Evolutionary conservation across 352 stramenopile genomes (phyloP).

Genomic region (Blastocystis sp.): DNA sequence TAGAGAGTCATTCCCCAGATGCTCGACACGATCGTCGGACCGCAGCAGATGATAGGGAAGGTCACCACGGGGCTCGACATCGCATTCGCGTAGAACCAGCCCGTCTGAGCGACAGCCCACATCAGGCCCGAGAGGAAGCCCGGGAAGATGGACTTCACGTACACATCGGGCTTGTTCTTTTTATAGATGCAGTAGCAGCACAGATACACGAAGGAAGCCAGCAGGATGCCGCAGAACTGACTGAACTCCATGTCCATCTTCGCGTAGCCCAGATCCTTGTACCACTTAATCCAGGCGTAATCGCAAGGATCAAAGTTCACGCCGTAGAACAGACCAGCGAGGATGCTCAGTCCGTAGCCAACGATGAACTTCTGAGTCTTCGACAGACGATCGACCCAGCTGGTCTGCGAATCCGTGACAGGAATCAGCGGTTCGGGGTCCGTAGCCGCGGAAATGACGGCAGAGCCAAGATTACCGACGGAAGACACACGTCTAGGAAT

Average conservation of each 20-base stretch:
- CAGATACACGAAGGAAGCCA: slow-evolving; percentile 76
- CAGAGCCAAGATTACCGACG: slow-evolving; percentile 72
- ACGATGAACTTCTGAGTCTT: slow-evolving; percentile 69
- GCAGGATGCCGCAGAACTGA: slow-evolving; percentile 76
- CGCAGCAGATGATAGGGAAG: slow-evolving; percentile 76
- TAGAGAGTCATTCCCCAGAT: slow-evolving; percentile 75
- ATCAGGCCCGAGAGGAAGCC: slow-evolving; percentile 75
- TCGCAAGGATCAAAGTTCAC: slow-evolving; percentile 74
- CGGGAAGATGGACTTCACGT: slow-evolving; percentile 75
- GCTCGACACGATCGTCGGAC: slow-evolving; percentile 74
- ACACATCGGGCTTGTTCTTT: slow-evolving; percentile 75
- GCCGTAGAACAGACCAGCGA: slow-evolving; percentile 75
- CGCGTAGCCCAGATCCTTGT: slow-evolving; percentile 52
- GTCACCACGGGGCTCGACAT: slow-evolving; percentile 58
- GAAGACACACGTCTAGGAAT: slow-evolving; percentile 67
- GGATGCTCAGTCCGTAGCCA: slow-evolving; percentile 62
- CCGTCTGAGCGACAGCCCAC: slow-evolving; percentile 75
- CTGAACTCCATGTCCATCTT: slow-evolving; percentile 76
- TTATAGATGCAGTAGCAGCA: slow-evolving; percentile 75
- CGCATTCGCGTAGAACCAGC: slow-evolving; percentile 75
- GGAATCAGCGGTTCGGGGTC: slow-evolving; percentile 63
- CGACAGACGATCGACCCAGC: slow-evolving; percentile 73
- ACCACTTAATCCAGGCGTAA: slow-evolving; percentile 70
- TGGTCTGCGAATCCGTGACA: slow-evolving; percentile 40
- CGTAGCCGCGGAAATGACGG: not conserved